Conservation (phyloP, 2,329 filamentous ascomycete genomes). For the Ophiostoma sp. region DNA sequence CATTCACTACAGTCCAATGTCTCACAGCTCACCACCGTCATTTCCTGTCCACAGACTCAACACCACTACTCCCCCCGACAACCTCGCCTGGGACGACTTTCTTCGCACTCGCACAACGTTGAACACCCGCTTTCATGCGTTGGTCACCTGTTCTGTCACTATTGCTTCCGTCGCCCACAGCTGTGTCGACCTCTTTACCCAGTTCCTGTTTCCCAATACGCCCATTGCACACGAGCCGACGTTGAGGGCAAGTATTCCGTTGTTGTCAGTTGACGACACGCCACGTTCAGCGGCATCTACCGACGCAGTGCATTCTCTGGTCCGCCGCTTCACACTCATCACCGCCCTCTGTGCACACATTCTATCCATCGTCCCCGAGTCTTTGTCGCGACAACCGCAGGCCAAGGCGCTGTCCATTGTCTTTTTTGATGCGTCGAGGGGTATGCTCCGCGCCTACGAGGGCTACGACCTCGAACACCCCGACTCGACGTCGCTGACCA, state of each 20-base stretch:
- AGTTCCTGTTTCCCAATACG: slow-evolving; percentile 46
- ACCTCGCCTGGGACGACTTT: neutral
- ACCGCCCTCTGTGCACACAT: slow-evolving; percentile 13
- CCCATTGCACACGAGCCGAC: slow-evolving; percentile 46
- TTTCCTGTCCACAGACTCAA: neutral
- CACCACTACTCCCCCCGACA: neutral
- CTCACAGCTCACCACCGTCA: neutral
- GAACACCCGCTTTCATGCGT: neutral
- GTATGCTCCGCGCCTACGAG: neutral
- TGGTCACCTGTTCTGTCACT: neutral
- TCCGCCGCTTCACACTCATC: slow-evolving; percentile 4
- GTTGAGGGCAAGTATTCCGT: slow-evolving; percentile 33
- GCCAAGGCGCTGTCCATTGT: neutral
- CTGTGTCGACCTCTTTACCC: slow-evolving; percentile 43
- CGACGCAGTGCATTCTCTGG: no score
- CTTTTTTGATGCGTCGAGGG: neutral
- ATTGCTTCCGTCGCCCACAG: neutral
- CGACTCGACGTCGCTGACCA: neutral
- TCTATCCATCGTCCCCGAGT: neutral
- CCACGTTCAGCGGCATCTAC: neutral
- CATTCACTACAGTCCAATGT: neutral
- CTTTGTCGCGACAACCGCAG: neutral
- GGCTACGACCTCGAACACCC: slow-evolving; percentile 5
- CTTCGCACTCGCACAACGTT: neutral
- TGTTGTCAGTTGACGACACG: neutral